Base-by-base conservation (phyloP, 345 rosid genomes). In the Stellera chamaejasme region DNA sequence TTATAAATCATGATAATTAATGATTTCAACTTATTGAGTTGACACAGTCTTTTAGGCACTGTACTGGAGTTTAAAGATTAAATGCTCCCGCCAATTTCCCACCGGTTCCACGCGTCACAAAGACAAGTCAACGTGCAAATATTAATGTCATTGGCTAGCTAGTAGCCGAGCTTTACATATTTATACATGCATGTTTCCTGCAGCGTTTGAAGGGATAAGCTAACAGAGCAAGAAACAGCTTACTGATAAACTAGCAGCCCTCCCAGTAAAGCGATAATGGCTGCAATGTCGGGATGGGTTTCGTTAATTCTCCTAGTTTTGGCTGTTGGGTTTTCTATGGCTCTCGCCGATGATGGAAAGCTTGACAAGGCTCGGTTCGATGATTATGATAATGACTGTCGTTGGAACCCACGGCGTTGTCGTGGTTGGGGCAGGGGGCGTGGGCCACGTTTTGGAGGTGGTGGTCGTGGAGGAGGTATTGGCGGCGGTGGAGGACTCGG, bases 251-350 rank as follows among this genome's bases (percentile, higher is more conserved):
- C 9, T 32, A 32, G 39, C 39, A 32, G 39, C 39, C 1, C 39
- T 32, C 9, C 7, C 39, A 32, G 9, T 5, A 32, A 5, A 32
- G 39, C 39, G 10, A 7, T n/a, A 2, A 72, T 72, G 82, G 65
- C 45, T 50, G 27, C 61, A 56, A 58, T 73, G 16, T 27, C 43
- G 4, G 73, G 66, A 71, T 71, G 72, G 65, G n/a, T 77, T 43
- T 56, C 83, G 56, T 66, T 64, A 54, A 44, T 76, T 48, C 27
- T 76, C 52, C 65, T 76, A 56, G 68, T 57, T 50, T 56, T 72
- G 16, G 23, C 67, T 60, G 56, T 72, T 56, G 66, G 66, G 63
- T 1, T 48, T 59, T 50, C 57, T 27, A 52, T 59, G 19, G 64
- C 74, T 56, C 50, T 69, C 53, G 80, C 69, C 12, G 75, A 76